Conservation (phyloP, 768 basidiomycete species). For the Rubroboletus satanas region DNA sequence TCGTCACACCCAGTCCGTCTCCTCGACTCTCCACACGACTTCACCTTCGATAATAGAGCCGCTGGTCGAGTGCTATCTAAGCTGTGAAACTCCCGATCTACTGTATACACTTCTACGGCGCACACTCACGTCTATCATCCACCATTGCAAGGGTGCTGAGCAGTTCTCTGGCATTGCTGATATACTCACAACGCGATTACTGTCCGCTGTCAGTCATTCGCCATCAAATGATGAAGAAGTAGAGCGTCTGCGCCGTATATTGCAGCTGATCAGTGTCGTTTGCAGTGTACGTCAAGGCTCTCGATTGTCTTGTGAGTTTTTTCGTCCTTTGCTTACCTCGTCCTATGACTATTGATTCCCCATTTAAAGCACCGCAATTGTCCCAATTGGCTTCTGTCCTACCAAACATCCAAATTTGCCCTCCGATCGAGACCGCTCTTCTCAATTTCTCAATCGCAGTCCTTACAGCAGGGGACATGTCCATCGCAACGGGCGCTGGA, state of each 20-base stretch:
- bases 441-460: constrained; percentile 34
- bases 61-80: constrained; percentile 55
- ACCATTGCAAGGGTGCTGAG: constrained; percentile 72
- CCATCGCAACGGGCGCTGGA: constrained; percentile 35
- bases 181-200: constrained; percentile 43
- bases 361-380: constrained; percentile 34
- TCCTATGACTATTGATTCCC: background rate
- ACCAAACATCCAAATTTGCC: constrained; percentile 24
- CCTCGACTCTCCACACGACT: constrained; percentile 76
- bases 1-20: constrained; percentile 55
- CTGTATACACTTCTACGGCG: constrained; percentile 63
- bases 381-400: constrained; percentile 33
- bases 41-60: constrained; percentile 58
- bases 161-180: constrained; percentile 59
- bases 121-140: constrained; percentile 73
- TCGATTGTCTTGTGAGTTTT: constrained; percentile 53
- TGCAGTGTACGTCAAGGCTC: constrained; percentile 70
- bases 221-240: constrained; percentile 10
- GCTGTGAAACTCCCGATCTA: constrained; percentile 34
- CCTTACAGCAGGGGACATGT: constrained; percentile 42
- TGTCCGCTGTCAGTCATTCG: constrained; percentile 5
- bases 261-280: constrained; percentile 55
- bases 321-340: background rate
- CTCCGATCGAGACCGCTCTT: constrained; percentile 29
- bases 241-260: constrained; percentile 46